phyloP scores from a whole-genome alignment of 2,329 filamentous ascomycete species.

The Botryotinia calthae region DNA sequence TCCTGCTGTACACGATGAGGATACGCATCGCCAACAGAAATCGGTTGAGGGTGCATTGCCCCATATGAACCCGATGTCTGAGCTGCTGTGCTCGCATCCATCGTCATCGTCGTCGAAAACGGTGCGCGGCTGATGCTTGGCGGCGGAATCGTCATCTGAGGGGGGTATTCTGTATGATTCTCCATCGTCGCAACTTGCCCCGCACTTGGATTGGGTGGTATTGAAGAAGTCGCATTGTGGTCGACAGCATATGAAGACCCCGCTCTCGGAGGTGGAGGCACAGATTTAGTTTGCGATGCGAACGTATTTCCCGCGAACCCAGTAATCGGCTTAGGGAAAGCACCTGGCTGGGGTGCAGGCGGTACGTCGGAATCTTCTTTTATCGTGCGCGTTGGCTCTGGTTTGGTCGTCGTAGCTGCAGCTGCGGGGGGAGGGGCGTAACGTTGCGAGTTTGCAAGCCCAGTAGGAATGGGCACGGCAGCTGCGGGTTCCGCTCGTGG shows the following conservation, averaged over 20 bases:
- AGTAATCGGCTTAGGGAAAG: slow-evolving; percentile 47
- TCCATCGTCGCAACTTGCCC: background rate
- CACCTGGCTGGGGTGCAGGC: slow-evolving; percentile 57
- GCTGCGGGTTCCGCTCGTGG: slow-evolving; percentile 50
- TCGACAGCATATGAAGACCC: slow-evolving; percentile 30
- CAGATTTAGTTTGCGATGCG: slow-evolving; percentile 25
- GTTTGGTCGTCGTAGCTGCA: slow-evolving; percentile 27
- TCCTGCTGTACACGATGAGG: background rate
- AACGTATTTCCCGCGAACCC: slow-evolving; percentile 25
- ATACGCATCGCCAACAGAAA: background rate
- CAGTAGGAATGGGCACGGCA: slow-evolving; percentile 36
- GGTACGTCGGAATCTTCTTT: slow-evolving; percentile 42
- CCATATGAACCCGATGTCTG: background rate
- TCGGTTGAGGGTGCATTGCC: slow-evolving; percentile 16
- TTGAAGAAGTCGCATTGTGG: background rate
- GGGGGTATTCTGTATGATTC: slow-evolving; percentile 29
- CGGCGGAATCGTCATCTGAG: slow-evolving; percentile 39
- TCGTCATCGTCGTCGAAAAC: slow-evolving; percentile 47
- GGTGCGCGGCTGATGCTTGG: slow-evolving; percentile 40
- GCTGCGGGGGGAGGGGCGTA: slow-evolving; percentile 36
- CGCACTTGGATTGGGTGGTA: background rate
- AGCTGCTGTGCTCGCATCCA: background rate
- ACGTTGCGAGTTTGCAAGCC: slow-evolving; percentile 2
- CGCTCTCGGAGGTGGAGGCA: slow-evolving; percentile 49
- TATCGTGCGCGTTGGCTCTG: slow-evolving; percentile 45